These are phyloP conservation scores for Auriscalpium vulgare DNA, from an alignment of 768 basidiomycete species.

Conservation along the genomic window DNA sequence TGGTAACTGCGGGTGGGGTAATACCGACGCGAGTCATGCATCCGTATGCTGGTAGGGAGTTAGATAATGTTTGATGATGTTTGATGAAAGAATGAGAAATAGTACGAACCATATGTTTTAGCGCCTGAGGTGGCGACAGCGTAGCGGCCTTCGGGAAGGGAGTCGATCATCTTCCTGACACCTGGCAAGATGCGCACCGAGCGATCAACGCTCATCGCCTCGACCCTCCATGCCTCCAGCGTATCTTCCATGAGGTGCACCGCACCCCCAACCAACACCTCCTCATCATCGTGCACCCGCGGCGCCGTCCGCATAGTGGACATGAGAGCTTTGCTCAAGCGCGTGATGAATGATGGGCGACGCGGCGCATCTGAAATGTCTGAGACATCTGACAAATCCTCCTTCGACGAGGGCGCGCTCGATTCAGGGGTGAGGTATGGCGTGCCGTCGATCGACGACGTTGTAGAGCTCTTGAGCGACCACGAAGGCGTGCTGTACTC, in stretches of 20 bases:
- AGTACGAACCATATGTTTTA: conserved; percentile 50
- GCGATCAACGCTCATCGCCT: conserved; percentile 48
- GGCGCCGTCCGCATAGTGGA: neutral
- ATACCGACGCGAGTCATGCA: conserved; percentile 67
- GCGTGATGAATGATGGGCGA: neutral
- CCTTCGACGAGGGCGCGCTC: neutral
- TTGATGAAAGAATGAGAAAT: too few species aligned
- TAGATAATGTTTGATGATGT: conserved; percentile 6
- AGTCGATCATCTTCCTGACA: conserved; percentile 54
- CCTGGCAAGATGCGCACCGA: conserved; percentile 67
- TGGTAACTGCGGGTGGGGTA: conserved; percentile 55
- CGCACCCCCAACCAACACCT: too few species aligned
- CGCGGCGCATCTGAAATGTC: neutral
- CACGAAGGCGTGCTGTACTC: conserved; percentile 25
- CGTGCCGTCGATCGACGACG: conserved; percentile 23
- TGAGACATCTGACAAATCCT: neutral
- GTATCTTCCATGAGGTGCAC: conserved; percentile 12
- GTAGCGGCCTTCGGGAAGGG: conserved; percentile 56
- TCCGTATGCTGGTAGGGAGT: conserved; percentile 39
- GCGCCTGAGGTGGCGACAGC: conserved; percentile 75
- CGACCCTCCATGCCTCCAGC: conserved; percentile 45
- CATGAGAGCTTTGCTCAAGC: neutral
- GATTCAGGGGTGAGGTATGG: neutral
- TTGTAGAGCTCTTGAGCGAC: conserved; percentile 21
- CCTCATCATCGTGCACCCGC: neutral